Conservation (phyloP, 1,284 basidiomycete species). For the Irpex rosettiformis region DNA sequence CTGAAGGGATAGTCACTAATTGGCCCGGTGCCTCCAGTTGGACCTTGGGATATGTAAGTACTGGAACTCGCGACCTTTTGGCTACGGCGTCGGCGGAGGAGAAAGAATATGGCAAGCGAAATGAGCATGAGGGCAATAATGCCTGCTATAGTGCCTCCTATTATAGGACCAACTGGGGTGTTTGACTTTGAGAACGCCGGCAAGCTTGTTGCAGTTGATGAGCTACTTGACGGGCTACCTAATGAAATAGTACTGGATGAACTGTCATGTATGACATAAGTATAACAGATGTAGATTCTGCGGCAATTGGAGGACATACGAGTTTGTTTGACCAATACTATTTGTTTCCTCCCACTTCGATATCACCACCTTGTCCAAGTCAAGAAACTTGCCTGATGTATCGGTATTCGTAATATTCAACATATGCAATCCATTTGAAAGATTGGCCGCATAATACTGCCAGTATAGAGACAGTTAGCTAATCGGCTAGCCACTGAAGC, state of each 20-base stretch:
- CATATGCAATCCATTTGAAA: slow-evolving; percentile 6
- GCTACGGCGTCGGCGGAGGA: slow-evolving; percentile 1
- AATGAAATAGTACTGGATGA: background rate
- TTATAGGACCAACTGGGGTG: background rate
- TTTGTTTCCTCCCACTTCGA: slow-evolving; percentile 2
- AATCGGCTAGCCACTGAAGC: background rate
- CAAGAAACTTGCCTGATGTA: background rate
- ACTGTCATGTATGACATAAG: background rate
- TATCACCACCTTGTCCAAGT: slow-evolving; percentile 9
- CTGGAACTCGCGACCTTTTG: background rate
- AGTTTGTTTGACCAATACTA: background rate
- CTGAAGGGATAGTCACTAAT: too few relatives aligned
- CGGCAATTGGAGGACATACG: background rate
- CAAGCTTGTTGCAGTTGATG: background rate
- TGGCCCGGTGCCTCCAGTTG: too few relatives aligned
- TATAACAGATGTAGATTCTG: background rate
- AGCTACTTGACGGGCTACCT: background rate
- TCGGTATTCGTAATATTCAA: slow-evolving; percentile 10
- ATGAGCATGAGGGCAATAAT: background rate
- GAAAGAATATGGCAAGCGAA: background rate
- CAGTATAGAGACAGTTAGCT: background rate
- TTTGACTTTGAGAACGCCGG: background rate
- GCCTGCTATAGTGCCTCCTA: slow-evolving; percentile 3
- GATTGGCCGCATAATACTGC: slow-evolving; percentile 9
- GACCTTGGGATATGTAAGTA: background rate